A percentile compares a stretch with the other conserved stretches of the same genome.
Evolutionary conservation across 1,139 yeast genomes (phyloP).

Genomic region (Taphrina confusa): DNA sequence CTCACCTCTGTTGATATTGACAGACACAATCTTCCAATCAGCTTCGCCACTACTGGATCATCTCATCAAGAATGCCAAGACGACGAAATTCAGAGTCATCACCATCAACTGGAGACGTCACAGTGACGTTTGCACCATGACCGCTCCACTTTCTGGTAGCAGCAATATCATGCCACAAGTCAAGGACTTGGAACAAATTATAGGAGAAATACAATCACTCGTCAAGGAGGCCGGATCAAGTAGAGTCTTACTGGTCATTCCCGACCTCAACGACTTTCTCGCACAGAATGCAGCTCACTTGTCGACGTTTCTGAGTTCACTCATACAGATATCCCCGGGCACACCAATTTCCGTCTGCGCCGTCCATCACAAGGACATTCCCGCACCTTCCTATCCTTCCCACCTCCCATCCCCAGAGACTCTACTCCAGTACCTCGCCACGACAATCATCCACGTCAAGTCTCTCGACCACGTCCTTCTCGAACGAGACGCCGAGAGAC

Average conservation of each 20-base stretch:
- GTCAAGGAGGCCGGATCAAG: not conserved
- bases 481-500: slow-evolving; percentile 14
- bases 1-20: slow-evolving; percentile 24
- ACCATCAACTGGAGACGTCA: slow-evolving; percentile 11
- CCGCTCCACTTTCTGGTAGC: not conserved
- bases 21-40: slow-evolving; percentile 19
- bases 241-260: slow-evolving; percentile 15
- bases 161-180: not conserved
- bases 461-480: slow-evolving; percentile 23
- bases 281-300: slow-evolving; percentile 28
- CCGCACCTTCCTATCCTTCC: slow-evolving; percentile 14
- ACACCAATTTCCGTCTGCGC: slow-evolving; percentile 18
- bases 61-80: slow-evolving; percentile 2
- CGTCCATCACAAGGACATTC: slow-evolving; percentile 21
- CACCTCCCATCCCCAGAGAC: slow-evolving; percentile 30
- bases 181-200: slow-evolving; percentile 11
- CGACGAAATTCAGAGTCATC: slow-evolving; percentile 17
- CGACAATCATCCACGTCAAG: slow-evolving; percentile 25
- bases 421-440: slow-evolving; percentile 26
- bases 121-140: slow-evolving; percentile 26
- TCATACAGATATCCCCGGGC: slow-evolving; percentile 20
- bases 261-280: slow-evolving; percentile 26
- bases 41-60: slow-evolving; percentile 11
- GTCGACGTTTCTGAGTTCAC: slow-evolving; percentile 21
- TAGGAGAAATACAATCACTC: not conserved